These are phyloP conservation scores for Trichoderma sp. DNA, from an alignment of 2,329 filamentous ascomycete species.

Conservation along the genomic window DNA sequence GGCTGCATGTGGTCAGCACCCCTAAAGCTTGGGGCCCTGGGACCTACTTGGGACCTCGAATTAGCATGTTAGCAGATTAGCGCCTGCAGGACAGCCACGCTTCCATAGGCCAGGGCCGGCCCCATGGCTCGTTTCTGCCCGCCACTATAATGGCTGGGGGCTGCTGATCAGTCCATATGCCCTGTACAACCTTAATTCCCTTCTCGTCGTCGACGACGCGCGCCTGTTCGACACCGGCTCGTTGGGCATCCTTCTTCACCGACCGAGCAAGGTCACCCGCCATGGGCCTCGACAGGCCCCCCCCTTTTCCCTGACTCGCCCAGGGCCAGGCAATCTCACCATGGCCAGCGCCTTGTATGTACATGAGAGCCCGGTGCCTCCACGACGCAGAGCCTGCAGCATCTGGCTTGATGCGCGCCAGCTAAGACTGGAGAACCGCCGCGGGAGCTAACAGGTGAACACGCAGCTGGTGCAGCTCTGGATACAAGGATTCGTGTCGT, in stretches of 20 bases:
- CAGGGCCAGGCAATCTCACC: neutral
- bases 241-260: neutral
- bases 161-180: slow-evolving; percentile 11
- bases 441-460: slow-evolving; percentile 13
- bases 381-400: slow-evolving; percentile 1
- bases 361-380: neutral
- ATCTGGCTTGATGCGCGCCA: slow-evolving; percentile 8
- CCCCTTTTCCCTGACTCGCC: neutral
- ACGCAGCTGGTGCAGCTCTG: slow-evolving; percentile 4
- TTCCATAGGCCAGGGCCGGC: slow-evolving; percentile 13
- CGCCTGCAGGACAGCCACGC: slow-evolving; percentile 17
- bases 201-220: neutral
- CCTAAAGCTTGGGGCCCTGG: neutral
- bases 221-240: neutral
- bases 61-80: neutral
- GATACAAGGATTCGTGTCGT: neutral
- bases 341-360: neutral
- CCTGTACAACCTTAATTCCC: slow-evolving; percentile 9
- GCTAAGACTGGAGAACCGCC: slow-evolving; percentile 16
- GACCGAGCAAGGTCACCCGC: neutral
- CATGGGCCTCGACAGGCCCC: neutral
- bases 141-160: neutral
- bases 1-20: neutral
- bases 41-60: neutral
- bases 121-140: slow-evolving; percentile 2